Base-by-base conservation (phyloP, 139 green algal species). In the Astrephomene gubernaculifera region DNA sequence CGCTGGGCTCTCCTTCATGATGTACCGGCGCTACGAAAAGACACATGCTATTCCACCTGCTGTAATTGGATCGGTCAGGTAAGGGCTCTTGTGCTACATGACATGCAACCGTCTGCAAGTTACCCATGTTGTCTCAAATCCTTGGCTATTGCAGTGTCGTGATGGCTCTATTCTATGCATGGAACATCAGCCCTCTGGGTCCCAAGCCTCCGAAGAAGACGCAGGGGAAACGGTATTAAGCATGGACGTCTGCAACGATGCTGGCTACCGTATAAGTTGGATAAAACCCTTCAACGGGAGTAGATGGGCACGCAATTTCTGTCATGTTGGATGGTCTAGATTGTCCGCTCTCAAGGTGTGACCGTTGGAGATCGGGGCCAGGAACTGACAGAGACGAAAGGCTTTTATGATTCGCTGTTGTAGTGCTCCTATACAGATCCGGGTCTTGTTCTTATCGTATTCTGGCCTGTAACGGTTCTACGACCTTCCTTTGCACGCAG, bases 151-250 rank as follows among this genome's bases (percentile, higher is more conserved):
- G 76, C 76, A 83, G 76, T 52, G 60, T 8, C n/a, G 33, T 43
- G 7, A 73, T 83, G 60, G 41, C 22, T 2, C 14, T 83, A 4
- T 83, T 83, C 39, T 83, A 83, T 43, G 60, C 38, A 8, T 83
- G 76, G 76, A 83, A 39, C 76, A 33, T 83, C 6, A 72, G 57
- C 29, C 76, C 76, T 2, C 41, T 83, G 5, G 76, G 76, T 17
- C 76, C 76, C 10, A 72, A 83, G 60, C 60, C 39, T 6, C 39
- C n/a, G 0, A 25, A 38, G 71, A 49, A 60, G 24, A 49, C 17
- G 49, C 49, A 57, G 49, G 12, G 49, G 49, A 12, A 57, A 57
- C 49, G 49, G 49, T 31, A 43, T 33, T 19, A 10, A 10, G 21
- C 33, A 7, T 12, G 25, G 2, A 67, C 8, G 10, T 36, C 1